These are phyloP conservation scores for Arabidopsis arenosa DNA, from an alignment of 345 rosid genomes.

Conservation along the genomic window DNA sequence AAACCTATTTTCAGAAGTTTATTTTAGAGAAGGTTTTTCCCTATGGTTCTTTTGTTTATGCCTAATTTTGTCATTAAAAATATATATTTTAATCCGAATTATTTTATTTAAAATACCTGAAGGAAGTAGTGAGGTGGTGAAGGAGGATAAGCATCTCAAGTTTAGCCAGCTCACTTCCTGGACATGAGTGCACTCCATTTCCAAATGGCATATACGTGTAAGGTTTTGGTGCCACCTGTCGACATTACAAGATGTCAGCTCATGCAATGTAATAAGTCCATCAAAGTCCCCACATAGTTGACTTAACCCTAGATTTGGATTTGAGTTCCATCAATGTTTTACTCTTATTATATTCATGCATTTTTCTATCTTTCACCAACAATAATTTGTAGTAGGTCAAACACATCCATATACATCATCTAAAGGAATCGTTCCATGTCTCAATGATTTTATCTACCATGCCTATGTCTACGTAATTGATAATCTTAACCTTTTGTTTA, in stretches of 20 bases:
- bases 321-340: neutral
- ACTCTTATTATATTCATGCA: neutral
- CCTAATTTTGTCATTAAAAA: too few relatives aligned
- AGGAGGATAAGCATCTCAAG: constrained; percentile 89
- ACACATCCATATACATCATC: neutral
- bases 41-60: too few relatives aligned
- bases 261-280: constrained; percentile 39
- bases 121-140: constrained; percentile 79
- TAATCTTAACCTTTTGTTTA: neutral
- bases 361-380: neutral
- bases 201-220: constrained; percentile 94
- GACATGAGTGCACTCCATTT: constrained; percentile 92
- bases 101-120: constrained; percentile 55
- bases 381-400: neutral
- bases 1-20: too few relatives aligned
- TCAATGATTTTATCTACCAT: neutral
- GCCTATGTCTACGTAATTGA: neutral
- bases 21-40: too few relatives aligned
- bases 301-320: constrained; percentile 29
- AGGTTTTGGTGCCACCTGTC: constrained; percentile 81
- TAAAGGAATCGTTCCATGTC: constrained; percentile 10
- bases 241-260: constrained; percentile 48
- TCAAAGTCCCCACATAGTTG: constrained; percentile 34
- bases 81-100: too few relatives aligned
- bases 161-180: constrained; percentile 96